Base-by-base conservation (phyloP, 2,329 filamentous ascomycete species). In the Xylaria arbuscula region DNA sequence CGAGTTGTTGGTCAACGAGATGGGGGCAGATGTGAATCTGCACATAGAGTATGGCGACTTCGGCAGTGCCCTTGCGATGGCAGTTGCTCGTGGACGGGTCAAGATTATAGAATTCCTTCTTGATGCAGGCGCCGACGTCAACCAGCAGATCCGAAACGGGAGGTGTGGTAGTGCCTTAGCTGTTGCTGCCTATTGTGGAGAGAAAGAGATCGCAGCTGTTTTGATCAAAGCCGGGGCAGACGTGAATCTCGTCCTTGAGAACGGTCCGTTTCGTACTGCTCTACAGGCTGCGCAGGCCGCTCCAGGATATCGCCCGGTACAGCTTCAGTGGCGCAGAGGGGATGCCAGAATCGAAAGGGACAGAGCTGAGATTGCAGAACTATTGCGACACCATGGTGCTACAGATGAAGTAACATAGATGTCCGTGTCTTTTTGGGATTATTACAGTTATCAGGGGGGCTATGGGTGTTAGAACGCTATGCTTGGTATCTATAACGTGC, bases 21-120 rank as follows among this genome's bases (percentile, higher is more conserved):
- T 38, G 8, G 60, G 53, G n/a, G 53, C 53, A 28, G 53, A 64
- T 47, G 22, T 62, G 15, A 62, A 66, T 54, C 50, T 50, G 57
- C 22, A 11, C 1, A 51, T 66, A 2, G 19, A 42, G 11, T 3
- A 11, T 15, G 53, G 36, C 7, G 1, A 15, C 1, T 67, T 36
- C 24, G 47, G 59, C 17, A 60, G 56, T 11, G 56, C 63, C 4
- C 63, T 65, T 32, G 48, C 28, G 17, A 36, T 36, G 11, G 63
- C 63, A 8, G 42, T n/a, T 17, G 42, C 42, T 6, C 7, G 42
- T 1, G 42, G 4, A 6, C 0, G 19, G 3, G 3, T 0, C 2
- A 1, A 58, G 17, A 10, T 32, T 7, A 8, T n/a, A 10, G 17
- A 34, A 9, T 32, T 64, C 15, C 11, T 64, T 15, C 11, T 64